Evolutionary conservation across 1,284 basidiomycete genomes (phyloP).

Genomic region (Stygiomarasmius scandens): DNA sequence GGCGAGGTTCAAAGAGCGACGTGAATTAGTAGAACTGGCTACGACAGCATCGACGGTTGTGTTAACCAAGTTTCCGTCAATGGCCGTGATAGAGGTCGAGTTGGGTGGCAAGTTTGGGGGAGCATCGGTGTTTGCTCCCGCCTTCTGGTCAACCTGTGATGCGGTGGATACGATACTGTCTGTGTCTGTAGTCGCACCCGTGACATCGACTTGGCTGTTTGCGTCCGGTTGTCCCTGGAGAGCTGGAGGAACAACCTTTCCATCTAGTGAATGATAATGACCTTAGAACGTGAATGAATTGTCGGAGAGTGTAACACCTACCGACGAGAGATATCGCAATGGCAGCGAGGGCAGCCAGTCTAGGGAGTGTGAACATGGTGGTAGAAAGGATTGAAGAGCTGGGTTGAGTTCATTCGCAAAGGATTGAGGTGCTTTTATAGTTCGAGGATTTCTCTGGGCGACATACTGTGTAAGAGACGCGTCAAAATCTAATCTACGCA

Average conservation of each 20-base stretch:
- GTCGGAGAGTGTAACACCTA: not conserved
- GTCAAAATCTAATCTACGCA: not conserved
- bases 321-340: slow-evolving; percentile 8
- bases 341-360: slow-evolving; percentile 4
- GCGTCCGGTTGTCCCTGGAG: slow-evolving; percentile 19
- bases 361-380: slow-evolving; percentile 7
- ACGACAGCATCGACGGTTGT: slow-evolving; percentile 21
- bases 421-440: not conserved
- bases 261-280: not conserved
- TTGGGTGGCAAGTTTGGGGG: slow-evolving; percentile 38
- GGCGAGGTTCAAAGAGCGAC: slow-evolving; percentile 4
- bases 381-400: not conserved
- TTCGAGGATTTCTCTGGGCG: too few species aligned
- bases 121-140: slow-evolving; percentile 29
- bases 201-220: slow-evolving; percentile 6
- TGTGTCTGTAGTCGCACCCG: slow-evolving; percentile 30
- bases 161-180: slow-evolving; percentile 37
- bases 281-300: not conserved
- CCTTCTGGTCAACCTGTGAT: slow-evolving; percentile 39
- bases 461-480: not conserved
- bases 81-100: slow-evolving; percentile 38
- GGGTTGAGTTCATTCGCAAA: not conserved
- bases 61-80: slow-evolving; percentile 39
- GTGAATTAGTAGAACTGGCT: slow-evolving; percentile 8
- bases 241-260: slow-evolving; percentile 16